Conservation (phyloP, 371 early-diverging fungal genomes). For the Cokeromyces recurvatus region DNA sequence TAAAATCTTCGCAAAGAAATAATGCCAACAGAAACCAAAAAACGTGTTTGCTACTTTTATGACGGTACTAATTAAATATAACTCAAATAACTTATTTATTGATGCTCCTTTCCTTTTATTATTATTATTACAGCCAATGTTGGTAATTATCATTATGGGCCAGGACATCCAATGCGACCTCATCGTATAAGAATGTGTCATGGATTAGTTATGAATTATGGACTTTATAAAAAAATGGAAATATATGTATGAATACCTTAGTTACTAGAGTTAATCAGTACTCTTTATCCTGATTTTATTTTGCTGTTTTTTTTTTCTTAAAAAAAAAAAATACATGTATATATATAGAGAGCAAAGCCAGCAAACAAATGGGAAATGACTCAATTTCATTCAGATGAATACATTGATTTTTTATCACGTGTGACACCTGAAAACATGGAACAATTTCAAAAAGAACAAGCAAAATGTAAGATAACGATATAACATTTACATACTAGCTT, state of each 20-base stretch:
- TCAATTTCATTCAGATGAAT: slow-evolving; percentile 94
- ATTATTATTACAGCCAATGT: slow-evolving; percentile 59
- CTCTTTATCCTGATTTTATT: too few species aligned
- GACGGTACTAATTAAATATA: slow-evolving; percentile 28
- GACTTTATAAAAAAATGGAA: slow-evolving; percentile 84
- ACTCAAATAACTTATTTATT: background rate
- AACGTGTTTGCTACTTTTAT: slow-evolving; percentile 53
- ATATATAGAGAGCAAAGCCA: slow-evolving; percentile 50
- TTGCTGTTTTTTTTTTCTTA: too few species aligned
- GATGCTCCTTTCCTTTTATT: background rate
- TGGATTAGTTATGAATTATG: slow-evolving; percentile 86
- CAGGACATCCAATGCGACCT: slow-evolving; percentile 97
- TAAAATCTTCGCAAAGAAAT: too few species aligned
- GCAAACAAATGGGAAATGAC: slow-evolving; percentile 88
- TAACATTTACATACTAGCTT: too few species aligned
- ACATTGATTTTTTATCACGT: slow-evolving; percentile 88
- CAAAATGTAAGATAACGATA: slow-evolving; percentile 80
- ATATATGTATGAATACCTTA: slow-evolving; percentile 48
- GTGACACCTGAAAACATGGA: slow-evolving; percentile 86
- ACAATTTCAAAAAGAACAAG: slow-evolving; percentile 49
- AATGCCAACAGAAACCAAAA: slow-evolving; percentile 43
- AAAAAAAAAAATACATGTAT: too few species aligned
- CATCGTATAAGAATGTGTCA: slow-evolving; percentile 92
- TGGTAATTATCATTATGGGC: slow-evolving; percentile 67
- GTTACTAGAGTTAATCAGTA: too few species aligned